Evolutionary conservation across 2,329 filamentous ascomycete species (phyloP), one percentile per base, ranked within the genome.

Genomic region (Curvularia spicifera): DNA sequence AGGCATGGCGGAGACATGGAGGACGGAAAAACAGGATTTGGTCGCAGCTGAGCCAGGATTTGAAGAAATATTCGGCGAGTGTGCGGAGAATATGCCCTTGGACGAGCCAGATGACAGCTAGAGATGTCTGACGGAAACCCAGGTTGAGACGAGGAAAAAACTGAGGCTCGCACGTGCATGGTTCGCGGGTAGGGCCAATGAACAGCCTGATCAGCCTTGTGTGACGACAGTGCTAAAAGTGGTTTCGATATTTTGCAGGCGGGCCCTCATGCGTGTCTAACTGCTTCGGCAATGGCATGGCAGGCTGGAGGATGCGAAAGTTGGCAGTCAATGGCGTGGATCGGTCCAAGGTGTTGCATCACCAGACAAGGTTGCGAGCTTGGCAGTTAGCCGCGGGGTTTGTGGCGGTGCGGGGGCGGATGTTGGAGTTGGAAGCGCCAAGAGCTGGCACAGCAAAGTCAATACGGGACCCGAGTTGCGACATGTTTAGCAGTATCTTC

Each of bases 21-120:
- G 51, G 24, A 24, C 28, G 33, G 68, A 71, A 51, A 70, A 68
- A 45, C 35, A 4, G 28, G 51, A 60, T 5, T 24, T 71, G 22
- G 42, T 56, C 4, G 42, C 48, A 15, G 48, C 56, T 13, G 50
- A 48, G 10, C 24, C 55, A 26, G 53, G 45, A 28, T 57, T 63
- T 39, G 45, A 26, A 20, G 54, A 39, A 7, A 35, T 70, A 28
- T 70, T 71, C 35, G 55, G 37, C 26, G 20, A 47, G 18, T 59
- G 56, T 51, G 48, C 45, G 53, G 50, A 40, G 35, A 28, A 50
- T 8, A 22, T 10, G 24, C 13, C 20, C 9, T 12, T 2, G 37
- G 9, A 39, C 33, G 22, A 28, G 31, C 20, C 33, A 15, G 31
- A 28, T 39, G 22, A 6, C n/a, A 49, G 22, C 33, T 39, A 39